These are phyloP conservation scores for Suillus weaverae DNA, from an alignment of 768 basidiomycete species.

Conservation along the genomic window DNA sequence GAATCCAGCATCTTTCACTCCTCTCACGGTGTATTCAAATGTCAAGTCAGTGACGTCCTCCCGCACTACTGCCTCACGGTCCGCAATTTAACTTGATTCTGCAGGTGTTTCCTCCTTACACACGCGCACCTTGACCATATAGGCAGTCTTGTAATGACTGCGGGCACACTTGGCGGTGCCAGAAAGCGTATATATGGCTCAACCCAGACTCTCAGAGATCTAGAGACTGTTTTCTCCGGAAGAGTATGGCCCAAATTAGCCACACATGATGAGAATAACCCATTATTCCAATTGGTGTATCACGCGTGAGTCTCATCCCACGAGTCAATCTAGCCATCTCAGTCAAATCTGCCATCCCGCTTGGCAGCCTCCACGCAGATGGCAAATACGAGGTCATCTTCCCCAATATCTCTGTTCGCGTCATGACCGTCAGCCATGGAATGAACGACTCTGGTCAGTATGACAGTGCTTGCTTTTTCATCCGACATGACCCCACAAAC, in stretches of 20 bases:
- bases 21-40: constrained; percentile 29
- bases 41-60: constrained; percentile 29
- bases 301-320: constrained; percentile 49
- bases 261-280: constrained; percentile 66
- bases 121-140: constrained; percentile 94
- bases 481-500: constrained; percentile 60
- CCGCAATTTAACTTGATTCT: neutral
- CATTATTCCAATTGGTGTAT: constrained; percentile 60
- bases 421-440: constrained; percentile 76
- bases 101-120: constrained; percentile 77
- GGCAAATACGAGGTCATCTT: constrained; percentile 53
- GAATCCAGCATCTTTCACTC: constrained; percentile 19
- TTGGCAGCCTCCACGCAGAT: constrained; percentile 46
- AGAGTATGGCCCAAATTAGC: constrained; percentile 86
- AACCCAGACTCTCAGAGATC: constrained; percentile 59
- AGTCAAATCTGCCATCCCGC: constrained; percentile 10
- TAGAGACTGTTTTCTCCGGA: constrained; percentile 74
- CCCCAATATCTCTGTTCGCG: constrained; percentile 59
- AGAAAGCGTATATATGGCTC: constrained; percentile 66
- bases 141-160: constrained; percentile 76
- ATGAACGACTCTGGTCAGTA: constrained; percentile 56
- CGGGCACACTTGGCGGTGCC: constrained; percentile 67
- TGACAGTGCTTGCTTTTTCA: constrained; percentile 82
- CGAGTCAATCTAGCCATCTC: constrained; percentile 3
- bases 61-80: neutral